Base-by-base conservation (phyloP, 495 filamentous ascomycete species). In the Xylaria scruposa region DNA sequence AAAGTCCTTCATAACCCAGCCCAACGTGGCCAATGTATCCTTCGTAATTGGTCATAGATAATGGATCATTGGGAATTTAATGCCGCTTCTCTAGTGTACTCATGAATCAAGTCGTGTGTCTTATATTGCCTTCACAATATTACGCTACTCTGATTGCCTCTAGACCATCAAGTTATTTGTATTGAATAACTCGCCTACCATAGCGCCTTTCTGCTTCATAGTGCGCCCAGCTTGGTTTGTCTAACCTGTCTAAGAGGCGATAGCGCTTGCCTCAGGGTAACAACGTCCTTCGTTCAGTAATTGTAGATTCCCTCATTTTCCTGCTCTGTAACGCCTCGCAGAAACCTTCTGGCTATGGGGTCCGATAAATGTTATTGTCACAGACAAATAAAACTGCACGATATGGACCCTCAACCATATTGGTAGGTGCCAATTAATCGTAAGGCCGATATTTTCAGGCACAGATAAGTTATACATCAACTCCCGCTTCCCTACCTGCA, bases 301-400 rank as follows among this genome's bases (percentile, higher is more conserved):
- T 9, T 36, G 33, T 21, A 58, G 36, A 21, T 17, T 4, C 44
- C 19, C 19, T 31, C 29, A 54, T 69, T 44, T 60, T 21, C 13
- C 42, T 36, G 40, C 53, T 47, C 61, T 58, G 13, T 38, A 58
- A 71, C 69, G 49, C 69, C 69, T 38, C 42, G 69, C 42, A 70
- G 36, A 31, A 64, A 33, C 31, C 13, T 64, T 42, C 19, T 24
- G 17, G 26, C 29, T 59, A 49, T 59, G 62, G 13, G 38, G 29
- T 59, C 59, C 40, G 19, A 59, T 60, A 44, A 38, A 66, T 40
- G 15, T 38, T 54, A 51, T 24, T 51, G 51, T 29, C 51, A 19
- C 26, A 51, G 56, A 67, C 8, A 58, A 58, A 33, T 62, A 44
- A 15, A 44, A 26, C 3, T 26, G 44, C 53, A 46, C 21, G 19